Base-by-base conservation (phyloP, 768 basidiomycete species). In the Leucocoprinus leucothites region DNA sequence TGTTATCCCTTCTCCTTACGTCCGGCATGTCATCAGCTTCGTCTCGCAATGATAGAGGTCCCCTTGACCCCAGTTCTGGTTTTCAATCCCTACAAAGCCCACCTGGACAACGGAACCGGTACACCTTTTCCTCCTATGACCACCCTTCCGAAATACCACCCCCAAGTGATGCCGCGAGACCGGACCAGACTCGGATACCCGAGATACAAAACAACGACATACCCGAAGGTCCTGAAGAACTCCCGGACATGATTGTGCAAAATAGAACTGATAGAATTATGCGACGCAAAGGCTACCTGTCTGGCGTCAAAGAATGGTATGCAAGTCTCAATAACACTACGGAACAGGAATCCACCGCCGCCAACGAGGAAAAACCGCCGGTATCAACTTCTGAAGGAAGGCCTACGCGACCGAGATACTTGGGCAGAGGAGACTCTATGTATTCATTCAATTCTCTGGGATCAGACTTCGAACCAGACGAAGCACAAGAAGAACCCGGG, bases 401-500 rank as follows among this genome's bases (percentile, higher is more conserved):
- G n/a, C 34, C 19, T 9, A 19, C 50, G 26, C 24, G 25, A 48
- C 21, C 24, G 48, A 57, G 13, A 68, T 73, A 61, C 65, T 3
- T 42, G 25, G 41, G 69, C 24, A 74, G 81, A 28, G 58, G 57
- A 22, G 71, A 78, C 57, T 82, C 85, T 1, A 71, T 70, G 58
- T 67, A 67, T 34, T 84, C 81, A 24, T 66, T 71, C 47, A 67
- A 53, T 21, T 74, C 74, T 16, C 55, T 60, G 38, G 69, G 74
- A 45, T 82, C 81, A 18, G 81, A 85, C 14, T 53, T 80, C 38
- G 38, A 38, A 38, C 38, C 38, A 7, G 67, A 87, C 36, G 90
- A 92, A 64, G 78, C 82, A 16, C 16, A 3, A 13, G 87, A 91
- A 60, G 89, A 91, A 67, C 88, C 87, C 3, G 14, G n/a, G 48